A percentile compares a stretch with the other conserved stretches of the same genome.
Evolutionary conservation across 345 rosid species (phyloP).

Genomic region (Conringia planisiliqua): DNA sequence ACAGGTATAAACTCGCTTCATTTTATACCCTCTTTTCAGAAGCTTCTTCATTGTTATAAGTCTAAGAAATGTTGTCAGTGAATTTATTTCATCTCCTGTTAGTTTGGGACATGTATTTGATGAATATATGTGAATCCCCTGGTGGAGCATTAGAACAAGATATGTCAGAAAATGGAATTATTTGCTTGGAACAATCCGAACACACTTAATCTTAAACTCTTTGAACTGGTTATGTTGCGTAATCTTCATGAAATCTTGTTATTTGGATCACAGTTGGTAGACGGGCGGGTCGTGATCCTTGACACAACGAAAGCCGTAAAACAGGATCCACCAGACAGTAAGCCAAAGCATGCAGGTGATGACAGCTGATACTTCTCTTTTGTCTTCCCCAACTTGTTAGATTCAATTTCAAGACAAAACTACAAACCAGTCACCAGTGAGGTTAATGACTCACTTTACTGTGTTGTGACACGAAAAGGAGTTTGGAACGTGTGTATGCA

Average conservation of each 20-base stretch:
- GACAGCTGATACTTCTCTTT: constrained; percentile 27
- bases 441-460: neutral
- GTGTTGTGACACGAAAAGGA: neutral
- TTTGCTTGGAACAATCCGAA: neutral
- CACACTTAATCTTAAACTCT: neutral
- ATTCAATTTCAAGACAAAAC: neutral
- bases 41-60: neutral
- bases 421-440: neutral
- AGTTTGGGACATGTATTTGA: neutral
- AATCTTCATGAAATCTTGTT: neutral
- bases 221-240: neutral
- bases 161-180: neutral
- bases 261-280: constrained; percentile 47
- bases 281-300: constrained; percentile 53
- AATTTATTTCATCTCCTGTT: neutral
- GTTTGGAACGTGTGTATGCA: neutral
- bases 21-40: neutral
- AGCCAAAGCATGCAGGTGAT: constrained; percentile 12
- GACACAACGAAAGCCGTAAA: constrained; percentile 25
- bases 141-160: neutral
- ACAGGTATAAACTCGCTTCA: constrained; percentile 34
- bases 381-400: neutral
- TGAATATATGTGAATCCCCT: neutral
- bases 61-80: neutral
- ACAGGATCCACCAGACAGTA: constrained; percentile 16